These are phyloP conservation scores for Globisporangium spinosum DNA, from an alignment of 352 stramenopile species.

Conservation along the genomic window DNA sequence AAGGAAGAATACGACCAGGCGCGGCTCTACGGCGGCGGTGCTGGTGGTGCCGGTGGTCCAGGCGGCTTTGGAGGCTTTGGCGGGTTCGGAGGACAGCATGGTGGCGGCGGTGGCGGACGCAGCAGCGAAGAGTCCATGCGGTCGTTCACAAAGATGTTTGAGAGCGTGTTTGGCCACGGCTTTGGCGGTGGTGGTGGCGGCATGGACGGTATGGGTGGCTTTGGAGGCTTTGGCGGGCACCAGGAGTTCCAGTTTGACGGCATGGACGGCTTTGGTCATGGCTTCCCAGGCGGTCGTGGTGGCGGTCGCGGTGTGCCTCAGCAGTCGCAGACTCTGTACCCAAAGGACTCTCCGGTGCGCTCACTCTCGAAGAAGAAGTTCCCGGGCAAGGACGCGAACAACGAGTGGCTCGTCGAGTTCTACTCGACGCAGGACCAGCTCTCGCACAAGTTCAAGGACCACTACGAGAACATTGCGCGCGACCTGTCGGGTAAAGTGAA, in stretches of 20 bases:
- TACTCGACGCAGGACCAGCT: conserved; percentile 54
- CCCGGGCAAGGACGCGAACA: conserved; percentile 54
- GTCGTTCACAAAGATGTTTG: conserved; percentile 87
- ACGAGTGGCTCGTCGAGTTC: conserved; percentile 85
- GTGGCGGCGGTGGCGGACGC: conserved; percentile 25
- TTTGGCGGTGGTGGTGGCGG: conserved; percentile 33
- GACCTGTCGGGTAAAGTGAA: conserved; percentile 71
- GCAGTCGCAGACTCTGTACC: conserved; percentile 47
- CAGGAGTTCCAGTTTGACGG: conserved; percentile 78
- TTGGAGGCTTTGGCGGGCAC: conserved; percentile 33
- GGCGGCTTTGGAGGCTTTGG: conserved; percentile 26
- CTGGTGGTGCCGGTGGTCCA: conserved; percentile 4
- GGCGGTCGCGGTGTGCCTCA: conserved; percentile 6
- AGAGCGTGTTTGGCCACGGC: conserved; percentile 77
- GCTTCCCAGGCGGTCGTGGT: conserved; percentile 18
- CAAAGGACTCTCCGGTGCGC: conserved; percentile 55
- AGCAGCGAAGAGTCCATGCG: conserved; percentile 58
- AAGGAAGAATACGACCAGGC: conserved; percentile 88
- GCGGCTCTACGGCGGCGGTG: conserved; percentile 33
- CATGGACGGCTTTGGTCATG: conserved; percentile 76
- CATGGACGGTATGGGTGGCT: conserved; percentile 26
- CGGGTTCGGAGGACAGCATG: conserved; percentile 9
- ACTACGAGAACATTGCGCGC: conserved; percentile 60
- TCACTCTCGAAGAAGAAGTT: conserved; percentile 74
- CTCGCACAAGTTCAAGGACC: conserved; percentile 55